Conservation (phyloP, 2,329 filamentous ascomycete genomes). For the Lasiodiplodia sp. region DNA sequence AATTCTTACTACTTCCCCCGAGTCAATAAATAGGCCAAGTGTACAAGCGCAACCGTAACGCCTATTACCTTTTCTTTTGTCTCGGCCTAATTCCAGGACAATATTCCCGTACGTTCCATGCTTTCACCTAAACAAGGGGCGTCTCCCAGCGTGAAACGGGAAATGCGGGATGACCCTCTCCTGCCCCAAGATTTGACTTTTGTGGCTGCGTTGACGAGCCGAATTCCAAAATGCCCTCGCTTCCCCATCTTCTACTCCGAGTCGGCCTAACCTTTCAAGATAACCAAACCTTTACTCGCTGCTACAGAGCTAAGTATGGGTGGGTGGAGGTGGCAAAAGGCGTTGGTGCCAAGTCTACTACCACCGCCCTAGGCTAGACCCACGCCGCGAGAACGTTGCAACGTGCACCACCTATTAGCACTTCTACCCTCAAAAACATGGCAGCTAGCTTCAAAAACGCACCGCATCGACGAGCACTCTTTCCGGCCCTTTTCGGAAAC, state of each 20-base stretch:
- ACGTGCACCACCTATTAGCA: neutral
- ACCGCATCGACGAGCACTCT: neutral
- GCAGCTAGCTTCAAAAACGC: neutral
- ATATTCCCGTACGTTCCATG: neutral
- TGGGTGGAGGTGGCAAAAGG: slow-evolving; percentile 16
- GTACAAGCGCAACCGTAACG: neutral
- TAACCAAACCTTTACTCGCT: neutral
- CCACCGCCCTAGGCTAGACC: neutral
- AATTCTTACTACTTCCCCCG: neutral
- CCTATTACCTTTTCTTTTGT: neutral
- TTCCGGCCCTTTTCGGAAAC: neutral
- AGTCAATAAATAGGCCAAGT: neutral
- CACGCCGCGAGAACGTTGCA: neutral
- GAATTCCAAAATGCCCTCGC: neutral
- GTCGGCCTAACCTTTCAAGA: neutral
- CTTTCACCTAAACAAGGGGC: neutral
- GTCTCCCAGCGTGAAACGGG: neutral
- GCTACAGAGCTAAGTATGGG: neutral
- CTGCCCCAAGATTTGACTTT: neutral
- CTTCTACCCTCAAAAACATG: neutral
- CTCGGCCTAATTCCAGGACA: neutral
- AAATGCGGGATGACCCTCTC: neutral
- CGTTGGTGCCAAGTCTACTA: slow-evolving; percentile 2
- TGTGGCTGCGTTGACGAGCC: neutral
- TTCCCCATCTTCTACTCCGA: neutral